Evolutionary conservation across 2,329 filamentous ascomycete genomes (phyloP).

Genomic region (Epicoccum sorghinum): DNA sequence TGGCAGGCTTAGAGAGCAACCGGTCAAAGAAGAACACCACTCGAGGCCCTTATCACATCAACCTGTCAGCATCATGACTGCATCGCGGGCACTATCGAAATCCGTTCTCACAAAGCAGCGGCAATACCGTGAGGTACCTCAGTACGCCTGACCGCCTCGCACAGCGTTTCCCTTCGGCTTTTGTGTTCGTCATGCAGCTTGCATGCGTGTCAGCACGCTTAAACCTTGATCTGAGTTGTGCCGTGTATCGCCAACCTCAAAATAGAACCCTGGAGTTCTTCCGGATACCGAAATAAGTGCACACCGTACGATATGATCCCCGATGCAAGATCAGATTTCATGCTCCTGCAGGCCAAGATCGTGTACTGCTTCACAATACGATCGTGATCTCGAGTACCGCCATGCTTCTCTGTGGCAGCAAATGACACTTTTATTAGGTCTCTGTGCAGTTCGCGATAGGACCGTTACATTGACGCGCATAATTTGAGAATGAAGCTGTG

Average conservation of each 20-base stretch:
- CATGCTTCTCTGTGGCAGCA: no score
- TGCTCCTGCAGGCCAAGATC: neutral
- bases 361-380: neutral
- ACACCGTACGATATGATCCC: neutral
- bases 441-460: no score
- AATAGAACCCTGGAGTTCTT: conserved; percentile 5
- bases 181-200: neutral
- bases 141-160: neutral
- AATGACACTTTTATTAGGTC: neutral
- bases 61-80: conserved; percentile 13
- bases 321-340: neutral
- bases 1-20: neutral
- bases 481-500: neutral
- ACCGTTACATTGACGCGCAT: neutral
- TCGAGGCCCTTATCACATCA: conserved; percentile 1
- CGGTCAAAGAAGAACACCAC: conserved; percentile 12
- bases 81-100: conserved; percentile 12
- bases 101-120: conserved; percentile 4
- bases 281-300: neutral
- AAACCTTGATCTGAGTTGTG: neutral
- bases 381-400: neutral
- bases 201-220: neutral
- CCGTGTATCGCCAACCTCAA: neutral
- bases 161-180: neutral
- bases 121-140: neutral